phyloP scores from a whole-genome alignment of 164 flowering plant species.

The Aristolochia fimbriata region DNA sequence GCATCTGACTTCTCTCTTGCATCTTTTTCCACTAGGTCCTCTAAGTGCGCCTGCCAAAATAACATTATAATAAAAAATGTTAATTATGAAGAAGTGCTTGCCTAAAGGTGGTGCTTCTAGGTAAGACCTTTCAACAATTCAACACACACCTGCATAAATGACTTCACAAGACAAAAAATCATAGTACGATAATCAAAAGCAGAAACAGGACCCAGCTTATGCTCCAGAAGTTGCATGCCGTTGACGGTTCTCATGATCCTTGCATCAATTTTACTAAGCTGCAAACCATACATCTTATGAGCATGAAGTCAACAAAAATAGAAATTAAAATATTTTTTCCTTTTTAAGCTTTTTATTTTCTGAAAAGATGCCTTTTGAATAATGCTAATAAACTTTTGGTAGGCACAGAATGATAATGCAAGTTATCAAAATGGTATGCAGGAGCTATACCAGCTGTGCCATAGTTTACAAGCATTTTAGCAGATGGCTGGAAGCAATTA shows the following conservation, averaged over 20 bases:
- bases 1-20: constrained; percentile 98
- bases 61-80: too few relatives aligned
- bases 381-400: too few relatives aligned
- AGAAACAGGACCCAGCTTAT: constrained; percentile 59
- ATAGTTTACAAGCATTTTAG: not conserved
- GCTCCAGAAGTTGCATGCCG: constrained; percentile 78
- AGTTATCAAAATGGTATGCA: too few relatives aligned
- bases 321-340: too few relatives aligned
- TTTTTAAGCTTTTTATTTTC: too few relatives aligned
- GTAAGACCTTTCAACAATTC: not conserved
- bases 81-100: too few relatives aligned
- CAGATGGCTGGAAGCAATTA: constrained; percentile 1
- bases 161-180: constrained; percentile 68
- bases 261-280: constrained; percentile 94
- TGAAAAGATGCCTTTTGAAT: too few relatives aligned
- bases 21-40: constrained; percentile 85
- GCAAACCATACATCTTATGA: constrained; percentile 24
- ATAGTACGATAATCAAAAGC: constrained; percentile 63
- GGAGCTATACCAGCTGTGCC: too few relatives aligned
- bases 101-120: too few relatives aligned
- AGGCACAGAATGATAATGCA: too few relatives aligned
- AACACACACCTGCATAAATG: constrained; percentile 64
- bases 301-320: too few relatives aligned
- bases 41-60: constrained; percentile 62
- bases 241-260: constrained; percentile 55